Conservation (phyloP, 345 rosid genomes). For the Odontarrhena argentea region DNA sequence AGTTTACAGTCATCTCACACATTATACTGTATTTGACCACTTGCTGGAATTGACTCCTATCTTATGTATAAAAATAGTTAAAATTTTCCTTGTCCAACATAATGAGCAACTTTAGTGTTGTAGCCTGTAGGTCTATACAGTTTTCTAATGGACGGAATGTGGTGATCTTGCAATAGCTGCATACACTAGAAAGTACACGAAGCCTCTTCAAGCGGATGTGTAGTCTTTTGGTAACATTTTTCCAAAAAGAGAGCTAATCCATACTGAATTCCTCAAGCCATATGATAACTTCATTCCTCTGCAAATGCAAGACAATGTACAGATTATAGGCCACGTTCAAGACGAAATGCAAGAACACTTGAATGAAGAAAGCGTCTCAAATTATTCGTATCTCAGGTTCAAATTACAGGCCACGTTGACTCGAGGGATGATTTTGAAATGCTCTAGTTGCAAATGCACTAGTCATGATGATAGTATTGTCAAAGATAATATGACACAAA, state of each 20-base stretch:
- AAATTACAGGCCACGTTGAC: no score
- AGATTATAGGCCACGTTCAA: background rate
- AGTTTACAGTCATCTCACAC: no score
- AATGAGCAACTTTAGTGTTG: background rate
- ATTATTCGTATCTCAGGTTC: no score
- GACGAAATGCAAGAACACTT: background rate
- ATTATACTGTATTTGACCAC: no score
- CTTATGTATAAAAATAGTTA: no score
- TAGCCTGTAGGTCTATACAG: slow-evolving; percentile 16
- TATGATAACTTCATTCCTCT: slow-evolving; percentile 75
- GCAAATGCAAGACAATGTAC: slow-evolving; percentile 12
- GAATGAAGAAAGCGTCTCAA: background rate
- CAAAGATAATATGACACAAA: background rate
- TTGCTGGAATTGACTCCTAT: no score
- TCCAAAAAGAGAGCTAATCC: slow-evolving; percentile 32
- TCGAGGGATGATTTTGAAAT: no score
- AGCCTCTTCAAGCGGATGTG: background rate
- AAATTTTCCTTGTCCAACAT: background rate
- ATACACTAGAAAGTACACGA: background rate
- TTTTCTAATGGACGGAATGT: background rate
- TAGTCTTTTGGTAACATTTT: background rate
- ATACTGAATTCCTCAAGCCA: slow-evolving; percentile 66
- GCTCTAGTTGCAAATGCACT: no score
- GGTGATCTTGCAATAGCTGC: slow-evolving; percentile 5
- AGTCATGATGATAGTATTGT: background rate